Conservation (phyloP, 495 filamentous ascomycete species). For the Beverwykella pulmonaria region DNA sequence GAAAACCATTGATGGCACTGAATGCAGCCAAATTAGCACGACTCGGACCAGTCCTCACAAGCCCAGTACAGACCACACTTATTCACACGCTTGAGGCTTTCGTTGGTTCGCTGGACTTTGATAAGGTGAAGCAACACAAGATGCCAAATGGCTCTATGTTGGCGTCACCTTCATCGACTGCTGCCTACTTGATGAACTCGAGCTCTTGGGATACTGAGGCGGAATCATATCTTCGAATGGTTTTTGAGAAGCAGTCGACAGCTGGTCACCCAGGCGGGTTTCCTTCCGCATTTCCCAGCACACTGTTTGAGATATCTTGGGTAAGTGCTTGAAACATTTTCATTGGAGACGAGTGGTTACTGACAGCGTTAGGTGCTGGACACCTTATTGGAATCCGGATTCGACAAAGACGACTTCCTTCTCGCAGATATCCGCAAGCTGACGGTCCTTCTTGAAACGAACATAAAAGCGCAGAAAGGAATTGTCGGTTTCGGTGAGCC, state of each 20-base stretch:
- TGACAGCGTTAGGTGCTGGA: conserved; percentile 15
- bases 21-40: conserved; percentile 23
- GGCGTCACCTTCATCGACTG: conserved; percentile 55
- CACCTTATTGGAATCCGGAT: conserved; percentile 26
- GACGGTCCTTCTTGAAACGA: conserved; percentile 15
- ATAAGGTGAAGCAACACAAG: conserved; percentile 51
- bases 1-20: conserved; percentile 29
- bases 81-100: conserved; percentile 56
- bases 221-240: conserved; percentile 28
- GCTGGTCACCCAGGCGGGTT: conserved; percentile 22
- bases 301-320: conserved; percentile 32
- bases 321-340: conserved; percentile 22
- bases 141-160: conserved; percentile 50
- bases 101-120: conserved; percentile 51
- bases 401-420: conserved; percentile 25
- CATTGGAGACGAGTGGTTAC: conserved; percentile 34
- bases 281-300: conserved; percentile 31
- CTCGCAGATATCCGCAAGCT: conserved; percentile 26
- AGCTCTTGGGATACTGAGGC: conserved; percentile 48
- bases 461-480: conserved; percentile 20
- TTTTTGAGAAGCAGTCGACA: conserved; percentile 8
- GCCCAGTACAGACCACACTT: conserved; percentile 39
- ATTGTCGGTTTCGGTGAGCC: conserved; percentile 28
- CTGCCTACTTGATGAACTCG: conserved; percentile 51
- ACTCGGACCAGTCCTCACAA: conserved; percentile 41